Base-by-base conservation (phyloP, 345 rosid genomes). In the Eucalyptus virginea region DNA sequence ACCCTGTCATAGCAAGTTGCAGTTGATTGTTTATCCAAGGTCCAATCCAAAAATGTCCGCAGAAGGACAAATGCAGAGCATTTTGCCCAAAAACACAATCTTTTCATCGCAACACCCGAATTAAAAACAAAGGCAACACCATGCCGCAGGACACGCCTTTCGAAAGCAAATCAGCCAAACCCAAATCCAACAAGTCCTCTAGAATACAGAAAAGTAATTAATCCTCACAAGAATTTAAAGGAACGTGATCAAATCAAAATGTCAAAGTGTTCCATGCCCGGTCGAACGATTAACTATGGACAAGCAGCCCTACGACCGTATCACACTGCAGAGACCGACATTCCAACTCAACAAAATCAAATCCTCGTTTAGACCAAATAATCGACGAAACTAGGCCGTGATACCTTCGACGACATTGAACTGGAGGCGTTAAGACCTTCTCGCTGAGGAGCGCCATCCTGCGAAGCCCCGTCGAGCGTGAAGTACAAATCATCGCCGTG, bases 401-500 rank as follows among this genome's bases (percentile, higher is more conserved):
- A 45, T 86, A 95, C 99, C 99, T 95, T 95, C 37, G 93, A 87
- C 37, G 94, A 51, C 21, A 88, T 89, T 50, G 91, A 88, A 77
- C 90, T 91, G 40, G 94, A 88, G 17, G 92, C 91, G 86, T 40
- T 86, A 86, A 90, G 93, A 87, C 90, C 93, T 62, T 95, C 96
- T 83, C 94, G 92, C 83, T 93, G 94, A 49, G 93, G 94, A 91
- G 91, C 91, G 52, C 90, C 92, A 30, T 97, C 98, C 77, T 60
- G 92, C 28, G 92, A 91, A 49, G 92, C 81, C 88, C 89, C 88
- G 86, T 97, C 99, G 6, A 97, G 88, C 2, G 98, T 95, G 91
- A 93, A 95, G 92, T 97, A 98, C 18, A 97, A 93, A 89, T 98
- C 99, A 60, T 95, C 98, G 30, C 96, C 99, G 89, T 98, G 98